Evolutionary conservation across 257 asterid genomes (phyloP).

Genomic region (Rubia yunnanensis): DNA sequence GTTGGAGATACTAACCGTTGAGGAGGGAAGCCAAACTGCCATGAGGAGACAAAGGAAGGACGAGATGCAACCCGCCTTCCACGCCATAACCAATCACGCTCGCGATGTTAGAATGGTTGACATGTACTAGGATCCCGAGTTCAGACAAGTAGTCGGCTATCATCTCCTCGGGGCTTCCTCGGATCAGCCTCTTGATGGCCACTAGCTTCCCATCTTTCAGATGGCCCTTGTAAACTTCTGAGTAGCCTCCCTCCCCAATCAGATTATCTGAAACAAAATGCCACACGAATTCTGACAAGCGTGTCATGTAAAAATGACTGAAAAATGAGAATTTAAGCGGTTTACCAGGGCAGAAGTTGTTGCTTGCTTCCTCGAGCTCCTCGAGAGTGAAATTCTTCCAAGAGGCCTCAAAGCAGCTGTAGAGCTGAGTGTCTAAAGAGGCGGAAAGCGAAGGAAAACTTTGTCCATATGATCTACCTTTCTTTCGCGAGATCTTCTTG

Average conservation of each 20-base stretch:
- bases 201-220: constrained; percentile 66
- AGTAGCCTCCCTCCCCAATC: constrained; percentile 96
- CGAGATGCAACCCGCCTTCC: constrained; percentile 98
- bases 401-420: constrained; percentile 58
- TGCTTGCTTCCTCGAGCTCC: constrained; percentile 58
- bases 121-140: constrained; percentile 94
- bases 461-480: constrained; percentile 33
- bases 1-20: constrained; percentile 31
- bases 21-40: constrained; percentile 83
- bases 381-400: constrained; percentile 85
- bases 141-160: constrained; percentile 82
- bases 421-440: constrained; percentile 44
- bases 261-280: constrained; percentile 38
- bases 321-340: too few species aligned
- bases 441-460: constrained; percentile 55
- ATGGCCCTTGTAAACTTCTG: constrained; percentile 87
- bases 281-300: not conserved
- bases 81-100: constrained; percentile 88
- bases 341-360: constrained; percentile 63
- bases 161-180: constrained; percentile 90
- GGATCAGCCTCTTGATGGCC: constrained; percentile 73
- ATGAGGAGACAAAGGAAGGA: constrained; percentile 89
- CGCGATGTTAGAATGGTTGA: constrained; percentile 80
- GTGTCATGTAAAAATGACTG: not conserved
- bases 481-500: constrained; percentile 61